Evolutionary conservation across 2,329 filamentous ascomycete genomes (phyloP).

Genomic region (Ascochyta clinopodiicola): DNA sequence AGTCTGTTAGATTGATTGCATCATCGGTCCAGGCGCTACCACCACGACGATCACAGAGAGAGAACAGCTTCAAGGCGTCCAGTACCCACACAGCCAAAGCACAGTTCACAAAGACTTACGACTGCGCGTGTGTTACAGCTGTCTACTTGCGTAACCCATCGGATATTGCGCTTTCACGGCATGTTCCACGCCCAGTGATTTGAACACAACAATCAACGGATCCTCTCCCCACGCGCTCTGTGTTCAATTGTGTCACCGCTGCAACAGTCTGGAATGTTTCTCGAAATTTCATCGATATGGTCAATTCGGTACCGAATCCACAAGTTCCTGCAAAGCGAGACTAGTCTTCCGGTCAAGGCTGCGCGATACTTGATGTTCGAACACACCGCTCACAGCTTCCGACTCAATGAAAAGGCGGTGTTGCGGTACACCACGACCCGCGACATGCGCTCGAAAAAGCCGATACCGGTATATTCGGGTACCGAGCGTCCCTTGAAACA

Average conservation of each 20-base stretch:
- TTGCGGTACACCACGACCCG: slow-evolving; percentile 16
- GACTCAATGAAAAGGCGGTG: slow-evolving; percentile 18
- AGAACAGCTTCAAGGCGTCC: slow-evolving; percentile 7
- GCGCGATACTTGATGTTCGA: slow-evolving; percentile 3
- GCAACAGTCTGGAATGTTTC: not conserved
- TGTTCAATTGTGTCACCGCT: slow-evolving; percentile 14
- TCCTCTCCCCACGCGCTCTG: slow-evolving; percentile 21
- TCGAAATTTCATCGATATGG: not conserved
- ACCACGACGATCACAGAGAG: slow-evolving; percentile 5
- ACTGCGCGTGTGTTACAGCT: slow-evolving; percentile 15
- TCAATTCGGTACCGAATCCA: not conserved
- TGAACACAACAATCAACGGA: slow-evolving; percentile 22
- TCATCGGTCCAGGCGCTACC: slow-evolving; percentile 20
- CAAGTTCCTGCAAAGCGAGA: not conserved
- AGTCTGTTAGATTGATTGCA: slow-evolving; percentile 24
- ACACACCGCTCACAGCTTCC: slow-evolving; percentile 14
- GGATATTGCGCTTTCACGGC: slow-evolving; percentile 18
- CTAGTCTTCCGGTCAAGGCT: slow-evolving; percentile 17
- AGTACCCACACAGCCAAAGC: slow-evolving; percentile 12
- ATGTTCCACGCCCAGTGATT: slow-evolving; percentile 25
- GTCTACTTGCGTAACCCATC: slow-evolving; percentile 19
- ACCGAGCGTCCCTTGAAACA: slow-evolving; percentile 32
- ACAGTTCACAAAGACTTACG: slow-evolving; percentile 7
- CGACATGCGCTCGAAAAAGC: slow-evolving; percentile 13
- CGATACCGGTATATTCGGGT: slow-evolving; percentile 18